phyloP scores from a whole-genome alignment of 495 filamentous ascomycete genomes.

The Ramalina peruviana region DNA sequence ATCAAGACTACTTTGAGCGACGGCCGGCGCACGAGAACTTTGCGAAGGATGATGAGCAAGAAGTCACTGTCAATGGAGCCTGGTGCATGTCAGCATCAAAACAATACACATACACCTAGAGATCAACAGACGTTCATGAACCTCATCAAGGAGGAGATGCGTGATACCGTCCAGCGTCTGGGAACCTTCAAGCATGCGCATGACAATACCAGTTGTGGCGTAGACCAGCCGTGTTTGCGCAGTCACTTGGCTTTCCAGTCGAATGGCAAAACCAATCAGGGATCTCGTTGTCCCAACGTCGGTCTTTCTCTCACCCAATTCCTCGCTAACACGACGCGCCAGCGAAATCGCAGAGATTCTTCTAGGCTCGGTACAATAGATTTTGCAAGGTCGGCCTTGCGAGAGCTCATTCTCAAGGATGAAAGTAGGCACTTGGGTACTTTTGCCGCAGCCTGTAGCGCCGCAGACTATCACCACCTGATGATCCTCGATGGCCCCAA shows the following conservation, averaged over 20 bases:
- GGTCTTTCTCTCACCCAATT: slow-evolving; percentile 69
- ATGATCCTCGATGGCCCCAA: slow-evolving; percentile 55
- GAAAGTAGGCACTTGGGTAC: slow-evolving; percentile 88
- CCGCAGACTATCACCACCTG: slow-evolving; percentile 85
- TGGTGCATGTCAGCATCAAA: not conserved
- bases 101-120: not conserved
- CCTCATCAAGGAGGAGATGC: slow-evolving; percentile 87
- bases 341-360: slow-evolving; percentile 92
- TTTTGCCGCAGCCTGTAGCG: slow-evolving; percentile 94
- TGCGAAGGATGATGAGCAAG: slow-evolving; percentile 74
- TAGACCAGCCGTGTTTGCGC: slow-evolving; percentile 72
- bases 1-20: slow-evolving; percentile 79
- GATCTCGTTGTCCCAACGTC: slow-evolving; percentile 74
- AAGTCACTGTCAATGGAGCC: slow-evolving; percentile 79
- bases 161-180: slow-evolving; percentile 76
- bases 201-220: slow-evolving; percentile 78
- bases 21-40: slow-evolving; percentile 55
- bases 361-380: slow-evolving; percentile 92
- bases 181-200: slow-evolving; percentile 88
- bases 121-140: slow-evolving; percentile 47
- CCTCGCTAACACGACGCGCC: slow-evolving; percentile 81
- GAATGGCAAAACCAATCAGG: slow-evolving; percentile 84
- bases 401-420: slow-evolving; percentile 79
- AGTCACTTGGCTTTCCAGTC: slow-evolving; percentile 75
- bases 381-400: slow-evolving; percentile 66